Evolutionary conservation across 2,329 filamentous ascomycete species (phyloP), one percentile per base, ranked within the genome.

Genomic region (Pseudogymnoascus destructans): DNA sequence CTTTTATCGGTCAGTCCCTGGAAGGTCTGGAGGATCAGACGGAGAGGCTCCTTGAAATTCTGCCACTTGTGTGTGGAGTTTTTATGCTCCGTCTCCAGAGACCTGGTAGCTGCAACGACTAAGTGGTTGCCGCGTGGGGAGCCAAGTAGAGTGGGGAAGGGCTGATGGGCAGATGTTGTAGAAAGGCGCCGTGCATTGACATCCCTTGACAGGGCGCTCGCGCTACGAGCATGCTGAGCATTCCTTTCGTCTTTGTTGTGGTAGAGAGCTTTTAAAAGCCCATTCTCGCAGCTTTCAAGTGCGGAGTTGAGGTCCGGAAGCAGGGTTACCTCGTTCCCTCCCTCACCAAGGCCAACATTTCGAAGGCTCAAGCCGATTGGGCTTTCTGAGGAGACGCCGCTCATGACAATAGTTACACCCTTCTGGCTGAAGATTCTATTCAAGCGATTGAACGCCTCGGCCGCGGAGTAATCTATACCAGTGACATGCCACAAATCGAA

Each of bases 1-100:
- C 92, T 93, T 70, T 87, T 84, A 57, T 82, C 76, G 57, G 88
- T 95, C 10, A 96, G 75, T 46, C 89, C 87, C 68, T 93, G 86
- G 73, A 98, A 97, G n/a, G 93, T 89, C 69, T 96, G 92, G 21
- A 98, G 79, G 71, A 98, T 89, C 52, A 98, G 81, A 1, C 89
- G 87, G 6, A 97, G 80, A 0, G 93, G 93, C 68, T 96, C 90
- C 63, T 87, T 88, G 70, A 96, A 95, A 64, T 84, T 82, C 66
- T 86, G 84, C 87, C 91, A 97, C 67, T 84, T 86, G 72, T 55
- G 70, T n/a, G 38, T 69, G 15, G 54, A 35, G 15, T 52, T 52
- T 52, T 52, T 25, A 30, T 52, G 46, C 62, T 86, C 82, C 30
- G 80, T 75, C 62, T 86, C 86, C 58, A 97, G 75, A 0, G 88